Conservation (phyloP, 225 moss, liverwort and hornwort species). For the Sphagnum tenellum region DNA sequence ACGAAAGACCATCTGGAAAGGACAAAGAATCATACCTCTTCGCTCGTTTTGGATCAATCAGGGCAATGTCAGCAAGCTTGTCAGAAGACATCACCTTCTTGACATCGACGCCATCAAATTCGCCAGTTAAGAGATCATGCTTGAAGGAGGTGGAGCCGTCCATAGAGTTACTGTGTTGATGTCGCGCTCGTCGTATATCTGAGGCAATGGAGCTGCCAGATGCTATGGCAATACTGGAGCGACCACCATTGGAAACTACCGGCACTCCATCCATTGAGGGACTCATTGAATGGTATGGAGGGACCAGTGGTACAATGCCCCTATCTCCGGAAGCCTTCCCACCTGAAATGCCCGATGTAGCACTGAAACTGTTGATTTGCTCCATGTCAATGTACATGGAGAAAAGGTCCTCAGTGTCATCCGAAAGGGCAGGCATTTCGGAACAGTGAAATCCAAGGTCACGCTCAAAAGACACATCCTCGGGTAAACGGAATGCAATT, state of each 20-base stretch:
- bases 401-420: constrained; percentile 52
- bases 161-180: constrained; percentile 53
- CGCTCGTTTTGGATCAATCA: constrained; percentile 50
- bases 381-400: constrained; percentile 68
- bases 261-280: constrained; percentile 46
- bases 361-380: constrained; percentile 46
- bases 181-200: constrained; percentile 43
- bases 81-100: constrained; percentile 52
- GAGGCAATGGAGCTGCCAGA: constrained; percentile 38
- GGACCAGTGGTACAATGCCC: constrained; percentile 19
- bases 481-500: constrained; percentile 49
- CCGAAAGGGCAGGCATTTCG: constrained; percentile 54
- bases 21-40: constrained; percentile 24
- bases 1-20: too few species aligned
- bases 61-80: constrained; percentile 48
- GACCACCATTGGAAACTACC: constrained; percentile 30
- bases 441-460: constrained; percentile 50
- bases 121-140: constrained; percentile 35
- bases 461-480: constrained; percentile 44
- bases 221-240: constrained; percentile 22
- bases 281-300: constrained; percentile 40
- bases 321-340: constrained; percentile 22
- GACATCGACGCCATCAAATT: constrained; percentile 36
- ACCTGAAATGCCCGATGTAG: constrained; percentile 20
- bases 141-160: constrained; percentile 51